Conservation (phyloP, 2,329 filamentous ascomycete genomes). For the Ascochyta koolunga region DNA sequence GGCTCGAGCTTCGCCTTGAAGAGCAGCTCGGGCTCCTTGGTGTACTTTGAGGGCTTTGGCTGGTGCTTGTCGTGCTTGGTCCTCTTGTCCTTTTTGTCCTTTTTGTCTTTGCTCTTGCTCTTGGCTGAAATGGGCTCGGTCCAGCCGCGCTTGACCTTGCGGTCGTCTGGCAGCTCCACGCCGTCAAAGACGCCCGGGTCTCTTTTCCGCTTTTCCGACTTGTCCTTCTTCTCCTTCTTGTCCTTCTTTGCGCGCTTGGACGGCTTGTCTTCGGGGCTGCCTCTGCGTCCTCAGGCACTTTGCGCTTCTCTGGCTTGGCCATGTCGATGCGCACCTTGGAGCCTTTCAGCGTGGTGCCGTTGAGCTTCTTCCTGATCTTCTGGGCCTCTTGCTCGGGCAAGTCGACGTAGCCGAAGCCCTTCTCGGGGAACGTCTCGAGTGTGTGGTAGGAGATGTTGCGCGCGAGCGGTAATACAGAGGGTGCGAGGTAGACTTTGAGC, state of each 20-base stretch:
- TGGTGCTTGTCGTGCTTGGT: conserved; percentile 64
- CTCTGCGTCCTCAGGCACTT: conserved; percentile 46
- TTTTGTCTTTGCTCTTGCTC: conserved; percentile 55
- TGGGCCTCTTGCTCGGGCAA: conserved; percentile 81
- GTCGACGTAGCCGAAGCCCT: conserved; percentile 87
- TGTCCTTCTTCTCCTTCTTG: conserved; percentile 48
- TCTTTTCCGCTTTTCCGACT: conserved; percentile 47
- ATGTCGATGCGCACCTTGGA: conserved; percentile 83
- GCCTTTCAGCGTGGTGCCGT: conserved; percentile 84
- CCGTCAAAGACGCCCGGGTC: conserved; percentile 66
- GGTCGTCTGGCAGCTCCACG: conserved; percentile 71
- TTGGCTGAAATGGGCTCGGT: conserved; percentile 65
- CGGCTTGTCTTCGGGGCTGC: conserved; percentile 58
- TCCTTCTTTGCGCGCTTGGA: conserved; percentile 53
- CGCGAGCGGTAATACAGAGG: conserved; percentile 68
- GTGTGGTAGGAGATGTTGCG: conserved; percentile 87
- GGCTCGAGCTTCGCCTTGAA: conserved; percentile 79
- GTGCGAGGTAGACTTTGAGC: conserved; percentile 72
- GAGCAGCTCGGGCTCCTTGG: conserved; percentile 78
- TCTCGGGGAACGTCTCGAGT: conserved; percentile 87
- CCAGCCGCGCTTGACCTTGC: conserved; percentile 90
- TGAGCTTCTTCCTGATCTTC: conserved; percentile 89
- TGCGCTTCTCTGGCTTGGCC: conserved; percentile 69
- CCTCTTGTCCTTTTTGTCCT: conserved; percentile 59
- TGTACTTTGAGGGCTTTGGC: conserved; percentile 75